Conservation (phyloP, 164 flowering plant genomes). For the Umbilicus rupestris region DNA sequence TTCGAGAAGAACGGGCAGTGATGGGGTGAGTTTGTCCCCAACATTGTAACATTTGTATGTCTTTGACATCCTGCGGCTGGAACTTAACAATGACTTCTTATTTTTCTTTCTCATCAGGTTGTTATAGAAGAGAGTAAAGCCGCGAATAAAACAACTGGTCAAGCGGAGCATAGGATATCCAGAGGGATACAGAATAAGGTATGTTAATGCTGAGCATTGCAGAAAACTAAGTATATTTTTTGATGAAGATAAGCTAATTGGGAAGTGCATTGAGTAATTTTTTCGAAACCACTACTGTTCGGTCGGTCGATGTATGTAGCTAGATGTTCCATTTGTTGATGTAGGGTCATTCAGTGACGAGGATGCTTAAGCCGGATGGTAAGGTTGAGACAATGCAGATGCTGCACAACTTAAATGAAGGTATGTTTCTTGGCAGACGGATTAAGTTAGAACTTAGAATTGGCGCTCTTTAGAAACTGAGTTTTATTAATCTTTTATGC, state of each 20-base stretch:
- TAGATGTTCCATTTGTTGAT: constrained; percentile 8
- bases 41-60: not conserved
- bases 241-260: too few relatives aligned
- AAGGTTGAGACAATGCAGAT: constrained; percentile 64
- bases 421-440: constrained; percentile 21
- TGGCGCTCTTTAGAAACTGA: not conserved
- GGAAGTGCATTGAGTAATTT: too few relatives aligned
- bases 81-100: not conserved
- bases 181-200: constrained; percentile 80
- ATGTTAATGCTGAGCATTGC: not conserved
- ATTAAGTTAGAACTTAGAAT: not conserved
- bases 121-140: constrained; percentile 68
- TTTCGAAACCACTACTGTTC: too few relatives aligned
- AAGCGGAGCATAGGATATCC: constrained; percentile 68
- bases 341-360: constrained; percentile 77
- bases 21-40: constrained; percentile 30
- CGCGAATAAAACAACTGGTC: constrained; percentile 69
- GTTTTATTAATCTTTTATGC: not conserved
- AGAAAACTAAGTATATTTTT: too few relatives aligned
- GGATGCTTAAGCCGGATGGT: constrained; percentile 79
- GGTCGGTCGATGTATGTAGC: too few relatives aligned
- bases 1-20: constrained; percentile 26
- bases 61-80: not conserved
- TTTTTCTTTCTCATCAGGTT: constrained; percentile 29
- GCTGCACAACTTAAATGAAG: constrained; percentile 75